Conservation (phyloP, 2,329 filamentous ascomycete species). For the Penicillium sp. region DNA sequence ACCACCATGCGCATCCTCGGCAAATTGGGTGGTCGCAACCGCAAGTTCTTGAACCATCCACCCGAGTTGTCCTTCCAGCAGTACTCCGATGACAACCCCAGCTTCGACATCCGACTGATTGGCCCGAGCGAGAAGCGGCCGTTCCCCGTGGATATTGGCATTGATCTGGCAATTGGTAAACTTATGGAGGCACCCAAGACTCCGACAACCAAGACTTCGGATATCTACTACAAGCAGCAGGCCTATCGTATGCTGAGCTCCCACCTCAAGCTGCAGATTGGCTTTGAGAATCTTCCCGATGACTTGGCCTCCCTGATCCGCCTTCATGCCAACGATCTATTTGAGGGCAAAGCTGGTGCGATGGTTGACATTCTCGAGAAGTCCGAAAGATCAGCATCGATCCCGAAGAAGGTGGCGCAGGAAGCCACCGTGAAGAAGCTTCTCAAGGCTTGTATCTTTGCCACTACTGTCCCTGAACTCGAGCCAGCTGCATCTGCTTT, state of each 20-base stretch:
- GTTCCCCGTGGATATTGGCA: slow-evolving; percentile 82
- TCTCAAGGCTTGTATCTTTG: slow-evolving; percentile 84
- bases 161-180: slow-evolving; percentile 86
- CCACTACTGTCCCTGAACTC: slow-evolving; percentile 78
- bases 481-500: slow-evolving; percentile 74
- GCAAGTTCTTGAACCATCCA: slow-evolving; percentile 91
- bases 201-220: slow-evolving; percentile 60
- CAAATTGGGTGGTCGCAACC: slow-evolving; percentile 91
- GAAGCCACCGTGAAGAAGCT: slow-evolving; percentile 81
- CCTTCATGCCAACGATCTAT: slow-evolving; percentile 83
- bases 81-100: slow-evolving; percentile 84
- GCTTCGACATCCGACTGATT: slow-evolving; percentile 84
- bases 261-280: slow-evolving; percentile 88
- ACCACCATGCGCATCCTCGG: slow-evolving; percentile 97
- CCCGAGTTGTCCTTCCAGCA: slow-evolving; percentile 80
- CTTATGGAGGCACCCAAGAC: slow-evolving; percentile 76
- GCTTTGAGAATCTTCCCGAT: slow-evolving; percentile 83
- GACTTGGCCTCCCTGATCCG: slow-evolving; percentile 83
- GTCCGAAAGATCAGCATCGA: slow-evolving; percentile 78
- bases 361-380: slow-evolving; percentile 68
- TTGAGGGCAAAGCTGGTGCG: slow-evolving; percentile 71
- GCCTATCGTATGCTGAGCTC: slow-evolving; percentile 84
- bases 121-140: slow-evolving; percentile 86
- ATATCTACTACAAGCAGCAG: slow-evolving; percentile 89
- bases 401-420: slow-evolving; percentile 82